These are phyloP conservation scores for Scedosporium boydii DNA, from an alignment of 2,329 filamentous ascomycete species.

Conservation along the genomic window DNA sequence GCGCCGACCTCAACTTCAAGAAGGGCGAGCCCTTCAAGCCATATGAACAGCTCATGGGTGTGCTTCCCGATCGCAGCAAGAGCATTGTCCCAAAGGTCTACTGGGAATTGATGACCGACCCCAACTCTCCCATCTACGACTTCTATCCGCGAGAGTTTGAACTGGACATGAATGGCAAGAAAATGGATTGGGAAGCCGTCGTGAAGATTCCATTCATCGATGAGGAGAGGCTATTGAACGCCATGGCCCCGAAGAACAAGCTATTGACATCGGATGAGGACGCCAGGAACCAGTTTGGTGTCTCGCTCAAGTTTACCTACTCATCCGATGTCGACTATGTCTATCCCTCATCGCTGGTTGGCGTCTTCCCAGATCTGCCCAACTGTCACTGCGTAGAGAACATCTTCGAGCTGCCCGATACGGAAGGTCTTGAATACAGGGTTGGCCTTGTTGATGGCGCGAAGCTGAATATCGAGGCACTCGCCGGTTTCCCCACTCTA, in stretches of 20 bases:
- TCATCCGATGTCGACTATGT: slow-evolving; percentile 65
- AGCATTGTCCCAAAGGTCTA: slow-evolving; percentile 84
- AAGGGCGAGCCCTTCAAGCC: slow-evolving; percentile 92
- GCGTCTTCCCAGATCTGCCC: slow-evolving; percentile 80
- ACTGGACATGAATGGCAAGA: slow-evolving; percentile 98
- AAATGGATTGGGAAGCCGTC: slow-evolving; percentile 99
- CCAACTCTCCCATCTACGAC: slow-evolving; percentile 87
- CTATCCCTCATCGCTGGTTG: slow-evolving; percentile 81
- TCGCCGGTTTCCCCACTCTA: slow-evolving; percentile 88
- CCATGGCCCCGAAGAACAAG: slow-evolving; percentile 78
- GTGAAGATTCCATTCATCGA: slow-evolving; percentile 99
- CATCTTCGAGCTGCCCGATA: slow-evolving; percentile 86
- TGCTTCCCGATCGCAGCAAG: slow-evolving; percentile 94
- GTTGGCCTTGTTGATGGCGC: slow-evolving; percentile 77
- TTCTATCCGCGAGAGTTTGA: slow-evolving; percentile 97
- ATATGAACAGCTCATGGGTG: slow-evolving; percentile 96
- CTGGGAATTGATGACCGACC: slow-evolving; percentile 85
- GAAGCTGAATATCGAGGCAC: slow-evolving; percentile 69
- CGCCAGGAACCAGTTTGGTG: slow-evolving; percentile 79
- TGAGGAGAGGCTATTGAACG: slow-evolving; percentile 71
- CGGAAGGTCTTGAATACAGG: slow-evolving; percentile 80
- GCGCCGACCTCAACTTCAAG: slow-evolving; percentile 81
- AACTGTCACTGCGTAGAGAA: slow-evolving; percentile 91
- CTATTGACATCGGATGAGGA: slow-evolving; percentile 71
- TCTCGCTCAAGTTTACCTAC: slow-evolving; percentile 88